These are phyloP conservation scores for Exserohilum rostratum DNA, from an alignment of 2,329 filamentous ascomycete species.

Conservation along the genomic window DNA sequence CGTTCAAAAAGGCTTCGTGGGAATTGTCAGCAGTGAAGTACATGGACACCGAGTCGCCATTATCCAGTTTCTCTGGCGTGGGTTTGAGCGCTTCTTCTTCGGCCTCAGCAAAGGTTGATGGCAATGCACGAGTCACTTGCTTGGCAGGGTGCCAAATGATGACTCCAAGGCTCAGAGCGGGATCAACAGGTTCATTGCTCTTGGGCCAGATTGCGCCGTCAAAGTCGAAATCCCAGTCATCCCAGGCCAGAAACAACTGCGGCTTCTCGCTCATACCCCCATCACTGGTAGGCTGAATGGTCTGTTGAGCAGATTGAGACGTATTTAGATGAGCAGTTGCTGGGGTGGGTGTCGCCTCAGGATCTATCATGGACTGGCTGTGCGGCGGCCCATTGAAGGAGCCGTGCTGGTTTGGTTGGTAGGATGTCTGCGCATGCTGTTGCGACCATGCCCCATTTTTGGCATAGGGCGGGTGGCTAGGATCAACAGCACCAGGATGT, in stretches of 20 bases:
- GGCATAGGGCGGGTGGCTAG: conserved; percentile 32
- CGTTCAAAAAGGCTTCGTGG: conserved; percentile 53
- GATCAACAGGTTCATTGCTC: conserved; percentile 53
- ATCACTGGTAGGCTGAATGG: conserved; percentile 26
- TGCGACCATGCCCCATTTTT: conserved; percentile 33
- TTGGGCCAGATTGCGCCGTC: conserved; percentile 54
- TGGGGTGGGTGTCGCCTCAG: conserved; percentile 38
- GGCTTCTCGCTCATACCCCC: conserved; percentile 28
- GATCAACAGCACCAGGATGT: conserved; percentile 26
- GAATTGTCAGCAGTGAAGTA: conserved; percentile 55
- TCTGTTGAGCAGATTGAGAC: conserved; percentile 16
- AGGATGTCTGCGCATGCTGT: conserved; percentile 20
- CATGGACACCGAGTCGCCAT: conserved; percentile 57
- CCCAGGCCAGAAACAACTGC: conserved; percentile 43
- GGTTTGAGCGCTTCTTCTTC: conserved; percentile 52
- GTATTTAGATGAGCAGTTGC: conserved; percentile 27
- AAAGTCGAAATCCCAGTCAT: conserved; percentile 53
- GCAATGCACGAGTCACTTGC: conserved; percentile 51
- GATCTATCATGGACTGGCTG: conserved; percentile 19
- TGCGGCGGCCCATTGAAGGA: conserved; percentile 18
- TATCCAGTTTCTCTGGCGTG: conserved; percentile 42
- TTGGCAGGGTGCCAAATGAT: conserved; percentile 55
- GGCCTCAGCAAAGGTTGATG: conserved; percentile 52
- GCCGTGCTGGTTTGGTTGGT: conserved; percentile 26
- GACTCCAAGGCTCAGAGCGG: conserved; percentile 53